These are phyloP conservation scores for Solanum lignicaule DNA, from an alignment of 257 asterid species.

Conservation along the genomic window DNA sequence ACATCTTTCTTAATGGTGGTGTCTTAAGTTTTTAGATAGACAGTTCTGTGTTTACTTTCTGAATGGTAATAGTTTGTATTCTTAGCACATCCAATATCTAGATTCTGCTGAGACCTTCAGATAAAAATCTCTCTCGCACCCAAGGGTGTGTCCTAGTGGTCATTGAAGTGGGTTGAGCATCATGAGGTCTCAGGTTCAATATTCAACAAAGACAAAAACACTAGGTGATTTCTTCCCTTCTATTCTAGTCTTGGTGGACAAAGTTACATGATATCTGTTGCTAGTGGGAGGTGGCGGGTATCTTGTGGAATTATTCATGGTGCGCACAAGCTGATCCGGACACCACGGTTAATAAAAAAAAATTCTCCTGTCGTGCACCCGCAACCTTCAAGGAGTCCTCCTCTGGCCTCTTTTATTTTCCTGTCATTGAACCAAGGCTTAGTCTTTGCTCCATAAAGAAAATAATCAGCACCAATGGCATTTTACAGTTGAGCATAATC, in stretches of 20 bases:
- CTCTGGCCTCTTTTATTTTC: not conserved
- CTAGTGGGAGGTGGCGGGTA: not conserved
- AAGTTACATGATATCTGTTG: not conserved
- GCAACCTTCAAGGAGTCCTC: not conserved
- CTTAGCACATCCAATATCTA: not conserved
- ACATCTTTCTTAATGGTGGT: not conserved
- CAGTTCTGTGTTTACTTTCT: not conserved
- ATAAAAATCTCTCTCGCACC: not conserved
- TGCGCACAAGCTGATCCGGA: not conserved
- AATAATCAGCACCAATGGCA: not conserved
- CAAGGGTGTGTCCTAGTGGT: not conserved
- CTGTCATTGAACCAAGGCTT: not conserved
- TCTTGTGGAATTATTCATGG: not conserved
- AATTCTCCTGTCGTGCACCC: not conserved
- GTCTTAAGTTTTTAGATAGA: conserved; percentile 4
- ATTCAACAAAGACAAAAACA: not conserved
- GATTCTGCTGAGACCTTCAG: not conserved
- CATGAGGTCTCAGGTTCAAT: not conserved
- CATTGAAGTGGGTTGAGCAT: not conserved
- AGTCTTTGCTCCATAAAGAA: not conserved
- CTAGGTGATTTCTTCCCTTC: not conserved
- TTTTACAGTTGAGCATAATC: not conserved
- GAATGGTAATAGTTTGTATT: not conserved
- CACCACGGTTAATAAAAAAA: not conserved
- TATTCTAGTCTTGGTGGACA: not conserved